A percentile compares a stretch with the other conserved stretches of the same genome.
Conservation (phyloP, 2,329 filamentous ascomycete species). For the Fonsecaea multimorphosa region DNA sequence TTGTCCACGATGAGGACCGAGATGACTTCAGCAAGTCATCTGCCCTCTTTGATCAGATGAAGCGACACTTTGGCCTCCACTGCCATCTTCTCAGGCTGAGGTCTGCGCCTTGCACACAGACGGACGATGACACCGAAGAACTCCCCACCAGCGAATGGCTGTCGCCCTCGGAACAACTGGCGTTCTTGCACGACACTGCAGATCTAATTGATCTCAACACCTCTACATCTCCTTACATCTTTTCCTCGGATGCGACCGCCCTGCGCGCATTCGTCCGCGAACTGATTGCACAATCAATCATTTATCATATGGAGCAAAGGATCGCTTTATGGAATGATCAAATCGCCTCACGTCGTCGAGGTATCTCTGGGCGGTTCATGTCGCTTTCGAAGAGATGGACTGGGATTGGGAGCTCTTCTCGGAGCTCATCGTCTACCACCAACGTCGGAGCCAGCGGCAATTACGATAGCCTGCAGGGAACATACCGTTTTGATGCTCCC, state of each 20-base stretch:
- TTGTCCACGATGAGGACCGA: conserved; percentile 94
- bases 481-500: conserved; percentile 80
- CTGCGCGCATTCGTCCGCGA: conserved; percentile 90
- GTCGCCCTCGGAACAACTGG: conserved; percentile 82
- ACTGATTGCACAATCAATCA: conserved; percentile 90
- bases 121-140: conserved; percentile 84
- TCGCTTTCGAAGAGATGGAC: conserved; percentile 90
- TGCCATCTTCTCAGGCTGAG: conserved; percentile 88
- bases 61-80: conserved; percentile 93
- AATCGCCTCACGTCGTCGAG: conserved; percentile 85
- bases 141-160: conserved; percentile 88
- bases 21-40: conserved; percentile 92
- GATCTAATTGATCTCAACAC: conserved; percentile 63
- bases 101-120: conserved; percentile 82
- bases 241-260: conserved; percentile 87
- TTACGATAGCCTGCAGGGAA: conserved; percentile 78
- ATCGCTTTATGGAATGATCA: conserved; percentile 96
- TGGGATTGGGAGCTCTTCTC: conserved; percentile 73
- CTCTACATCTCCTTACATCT: conserved; percentile 78
- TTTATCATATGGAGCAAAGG: conserved; percentile 94
- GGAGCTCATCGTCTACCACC: conserved; percentile 63
- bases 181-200: conserved; percentile 69
- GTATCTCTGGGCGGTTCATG: conserved; percentile 91
- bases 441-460: conserved; percentile 60
- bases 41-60: conserved; percentile 96